Evolutionary conservation across 768 basidiomycete genomes (phyloP).

Genomic region (Russula earlei): DNA sequence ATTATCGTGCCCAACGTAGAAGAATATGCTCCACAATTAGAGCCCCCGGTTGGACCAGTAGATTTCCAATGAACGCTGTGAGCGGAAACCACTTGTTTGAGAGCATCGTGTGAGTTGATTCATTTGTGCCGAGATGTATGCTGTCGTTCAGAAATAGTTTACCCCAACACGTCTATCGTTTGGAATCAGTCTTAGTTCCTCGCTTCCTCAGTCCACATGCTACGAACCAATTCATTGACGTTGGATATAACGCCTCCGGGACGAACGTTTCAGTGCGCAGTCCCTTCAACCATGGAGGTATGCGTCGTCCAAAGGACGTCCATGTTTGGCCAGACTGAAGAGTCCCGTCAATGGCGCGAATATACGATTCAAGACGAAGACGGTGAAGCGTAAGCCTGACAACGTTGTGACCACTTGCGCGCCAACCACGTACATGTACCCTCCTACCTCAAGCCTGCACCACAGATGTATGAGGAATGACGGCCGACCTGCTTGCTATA

Average conservation of each 20-base stretch:
- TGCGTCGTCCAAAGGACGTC: constrained; percentile 25
- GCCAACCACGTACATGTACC: constrained; percentile 33
- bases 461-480: constrained; percentile 8
- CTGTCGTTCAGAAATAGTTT: constrained; percentile 26
- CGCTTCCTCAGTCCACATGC: no score
- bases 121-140: constrained; percentile 26
- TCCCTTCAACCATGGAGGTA: constrained; percentile 27
- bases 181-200: background rate
- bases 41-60: background rate
- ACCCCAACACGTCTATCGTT: constrained; percentile 33
- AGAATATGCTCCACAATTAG: constrained; percentile 29
- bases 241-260: constrained; percentile 37
- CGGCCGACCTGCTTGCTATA: constrained; percentile 29
- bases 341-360: constrained; percentile 29
- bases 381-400: constrained; percentile 26
- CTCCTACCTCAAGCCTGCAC: background rate
- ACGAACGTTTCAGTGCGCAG: constrained; percentile 21
- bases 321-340: constrained; percentile 26
- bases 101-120: constrained; percentile 27
- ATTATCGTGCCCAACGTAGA: constrained; percentile 33
- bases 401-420: constrained; percentile 30
- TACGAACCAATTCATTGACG: constrained; percentile 34
- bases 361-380: constrained; percentile 35
- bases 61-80: constrained; percentile 23
- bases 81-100: constrained; percentile 27